phyloP scores from a whole-genome alignment of 805 yeast genomes.

The Saccharomycopsis fermentans region DNA sequence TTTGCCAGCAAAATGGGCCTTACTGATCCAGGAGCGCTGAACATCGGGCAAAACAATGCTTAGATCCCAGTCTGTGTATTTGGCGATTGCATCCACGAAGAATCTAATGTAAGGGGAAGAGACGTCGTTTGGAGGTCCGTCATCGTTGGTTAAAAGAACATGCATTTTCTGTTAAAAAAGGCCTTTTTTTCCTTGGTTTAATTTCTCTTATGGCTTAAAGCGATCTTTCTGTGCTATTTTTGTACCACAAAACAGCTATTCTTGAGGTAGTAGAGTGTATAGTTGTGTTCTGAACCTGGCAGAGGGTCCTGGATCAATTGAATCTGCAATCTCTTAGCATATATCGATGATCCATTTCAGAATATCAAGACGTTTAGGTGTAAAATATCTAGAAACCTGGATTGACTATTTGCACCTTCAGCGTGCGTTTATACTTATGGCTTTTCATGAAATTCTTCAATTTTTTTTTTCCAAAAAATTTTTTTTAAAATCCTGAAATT shows the following conservation, averaged over 20 bases:
- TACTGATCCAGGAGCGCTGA: constrained; percentile 94
- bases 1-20: constrained; percentile 86
- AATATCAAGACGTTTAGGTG: neutral
- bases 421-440: neutral
- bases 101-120: constrained; percentile 80
- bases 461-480: neutral
- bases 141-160: constrained; percentile 75
- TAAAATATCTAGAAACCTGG: neutral
- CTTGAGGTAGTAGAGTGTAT: too few relatives aligned
- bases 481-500: neutral
- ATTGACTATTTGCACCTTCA: neutral
- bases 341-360: neutral
- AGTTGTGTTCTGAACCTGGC: too few relatives aligned
- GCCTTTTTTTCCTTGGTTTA: neutral
- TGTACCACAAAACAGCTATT: too few relatives aligned
- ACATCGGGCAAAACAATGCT: constrained; percentile 73
- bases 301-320: too few relatives aligned
- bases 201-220: neutral
- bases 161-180: constrained; percentile 30
- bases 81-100: constrained; percentile 57
- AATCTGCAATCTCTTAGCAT: too few relatives aligned
- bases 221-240: too few relatives aligned
- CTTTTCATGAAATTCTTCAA: neutral
- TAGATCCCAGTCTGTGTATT: constrained; percentile 71
- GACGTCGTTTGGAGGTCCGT: constrained; percentile 79